Base-by-base conservation (phyloP, 192 early-diverging fungal genomes). In the Funneliformis mosseae region DNA sequence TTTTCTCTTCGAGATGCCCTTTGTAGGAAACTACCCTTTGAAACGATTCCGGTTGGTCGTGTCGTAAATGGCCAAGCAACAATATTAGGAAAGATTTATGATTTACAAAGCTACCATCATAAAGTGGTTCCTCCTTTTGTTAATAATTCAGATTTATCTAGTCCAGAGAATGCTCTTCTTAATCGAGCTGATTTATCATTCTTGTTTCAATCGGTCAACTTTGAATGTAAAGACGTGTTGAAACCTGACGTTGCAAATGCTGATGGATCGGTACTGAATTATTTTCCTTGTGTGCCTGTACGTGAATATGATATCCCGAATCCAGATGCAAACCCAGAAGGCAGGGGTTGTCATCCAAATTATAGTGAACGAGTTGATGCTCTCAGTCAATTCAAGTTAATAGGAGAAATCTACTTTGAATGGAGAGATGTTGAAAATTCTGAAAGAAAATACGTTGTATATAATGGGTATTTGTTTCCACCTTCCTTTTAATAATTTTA, bases 1-100 rank as follows among this genome's bases (percentile, higher is more conserved):
- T 96, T 98, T 83, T 95, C 94, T 9, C 87, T 95, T 80, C 89
- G 91, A 68, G 86, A 90, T 79, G 90, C 90, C 45, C 82, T 93
- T 41, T 95, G 90, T 71, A 80, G 82, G n/a, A 77, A 3, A 80
- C 27, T 74, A 84, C 38, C 81, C 76, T n/a, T 67, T 81, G 18
- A 84, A 81, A 18, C 4, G 7, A 62, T 85, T 85, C 21, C 83
- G 80, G 83, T 83, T 61, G 85, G 83, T n/a, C 76, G 77, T 43
- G 80, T 88, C 14, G 77, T 61, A 63, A 16, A 38, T 45, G 84
- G 84, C 33, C 83, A 91, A 62, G 82, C 89, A 3, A 83, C 92
- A 4, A 88, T 94, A 78, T 81, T 90, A 61, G 93, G 92, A 23
- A 88, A 83, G 67, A 92, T 89, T 4, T 94, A 92, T 71, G 87